These are phyloP conservation scores for Middelhovenomyces tepae DNA, from an alignment of 805 yeast species.

Conservation along the genomic window DNA sequence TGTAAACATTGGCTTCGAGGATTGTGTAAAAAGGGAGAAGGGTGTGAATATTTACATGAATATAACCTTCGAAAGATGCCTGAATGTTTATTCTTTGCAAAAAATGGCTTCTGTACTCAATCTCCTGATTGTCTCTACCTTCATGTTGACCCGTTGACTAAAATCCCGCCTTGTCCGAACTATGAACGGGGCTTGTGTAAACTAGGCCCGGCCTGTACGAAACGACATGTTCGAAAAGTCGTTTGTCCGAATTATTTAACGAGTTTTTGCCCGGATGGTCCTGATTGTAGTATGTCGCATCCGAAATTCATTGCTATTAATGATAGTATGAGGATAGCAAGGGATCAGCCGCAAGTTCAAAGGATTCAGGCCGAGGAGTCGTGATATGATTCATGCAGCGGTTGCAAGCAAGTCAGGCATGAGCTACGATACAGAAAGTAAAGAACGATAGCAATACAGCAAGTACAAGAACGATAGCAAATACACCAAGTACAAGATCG, in stretches of 20 bases:
- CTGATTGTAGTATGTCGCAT: conserved; percentile 68
- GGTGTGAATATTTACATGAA: conserved; percentile 94
- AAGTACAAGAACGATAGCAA: no score
- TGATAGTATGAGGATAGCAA: conserved; percentile 30
- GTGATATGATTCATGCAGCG: no score
- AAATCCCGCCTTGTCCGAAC: conserved; percentile 79
- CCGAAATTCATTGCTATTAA: conserved; percentile 50
- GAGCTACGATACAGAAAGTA: no score
- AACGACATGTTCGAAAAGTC: conserved; percentile 67
- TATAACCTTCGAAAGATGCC: conserved; percentile 93
- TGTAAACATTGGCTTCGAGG: conserved; percentile 99
- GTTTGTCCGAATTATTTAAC: conserved; percentile 73
- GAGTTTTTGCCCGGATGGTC: conserved; percentile 91
- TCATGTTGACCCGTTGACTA: conserved; percentile 82
- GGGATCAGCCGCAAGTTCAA: conserved; percentile 21
- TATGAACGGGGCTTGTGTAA: conserved; percentile 88
- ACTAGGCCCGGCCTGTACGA: conserved; percentile 78
- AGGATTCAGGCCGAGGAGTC: no score
- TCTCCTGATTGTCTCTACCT: conserved; percentile 88
- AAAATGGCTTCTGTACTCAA: conserved; percentile 63
- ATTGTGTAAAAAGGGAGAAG: conserved; percentile 90
- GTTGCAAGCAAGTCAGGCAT: no score
- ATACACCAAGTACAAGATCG: no score
- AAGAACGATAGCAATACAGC: no score
- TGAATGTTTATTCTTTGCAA: conserved; percentile 81